Conservation (phyloP, 139 green algal species). For the Coelastrella sp. region DNA sequence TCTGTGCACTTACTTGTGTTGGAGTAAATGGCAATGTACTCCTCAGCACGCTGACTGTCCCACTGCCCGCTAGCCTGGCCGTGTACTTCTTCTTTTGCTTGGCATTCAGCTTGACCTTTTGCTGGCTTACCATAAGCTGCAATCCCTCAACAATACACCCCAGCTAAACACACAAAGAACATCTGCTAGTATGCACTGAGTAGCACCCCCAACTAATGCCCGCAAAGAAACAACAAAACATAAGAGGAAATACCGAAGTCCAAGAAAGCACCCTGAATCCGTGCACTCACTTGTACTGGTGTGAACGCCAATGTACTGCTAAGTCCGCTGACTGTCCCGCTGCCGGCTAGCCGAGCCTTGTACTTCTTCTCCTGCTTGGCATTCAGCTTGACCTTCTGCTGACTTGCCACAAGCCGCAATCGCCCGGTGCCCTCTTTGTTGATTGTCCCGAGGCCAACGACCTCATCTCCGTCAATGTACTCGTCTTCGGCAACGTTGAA, state of each 20-base stretch:
- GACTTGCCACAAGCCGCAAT: constrained; percentile 78
- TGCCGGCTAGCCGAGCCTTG: constrained; percentile 41
- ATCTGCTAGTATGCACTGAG: no score
- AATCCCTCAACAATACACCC: no score
- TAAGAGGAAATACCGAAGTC: no score
- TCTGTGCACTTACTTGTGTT: constrained; percentile 89
- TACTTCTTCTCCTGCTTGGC: constrained; percentile 61
- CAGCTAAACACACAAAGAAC: no score
- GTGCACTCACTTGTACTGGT: constrained; percentile 93
- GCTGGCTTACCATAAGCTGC: constrained; percentile 78
- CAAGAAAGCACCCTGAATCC: no score
- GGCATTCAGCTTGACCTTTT: constrained; percentile 70
- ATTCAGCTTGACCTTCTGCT: constrained; percentile 74
- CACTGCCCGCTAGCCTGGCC: constrained; percentile 2
- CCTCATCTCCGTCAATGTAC: constrained; percentile 93
- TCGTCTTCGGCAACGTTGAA: constrained; percentile 97
- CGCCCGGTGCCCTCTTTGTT: constrained; percentile 85
- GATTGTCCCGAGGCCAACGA: constrained; percentile 40
- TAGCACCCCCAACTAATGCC: no score
- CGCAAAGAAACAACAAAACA: no score
- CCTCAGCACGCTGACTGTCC: constrained; percentile 13
- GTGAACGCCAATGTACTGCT: constrained; percentile 91
- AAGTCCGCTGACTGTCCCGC: neutral
- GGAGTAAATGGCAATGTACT: constrained; percentile 94
- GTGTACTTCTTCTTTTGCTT: constrained; percentile 64